Base-by-base conservation (phyloP, 805 yeast genomes). In the Starmerella etchellsii region DNA sequence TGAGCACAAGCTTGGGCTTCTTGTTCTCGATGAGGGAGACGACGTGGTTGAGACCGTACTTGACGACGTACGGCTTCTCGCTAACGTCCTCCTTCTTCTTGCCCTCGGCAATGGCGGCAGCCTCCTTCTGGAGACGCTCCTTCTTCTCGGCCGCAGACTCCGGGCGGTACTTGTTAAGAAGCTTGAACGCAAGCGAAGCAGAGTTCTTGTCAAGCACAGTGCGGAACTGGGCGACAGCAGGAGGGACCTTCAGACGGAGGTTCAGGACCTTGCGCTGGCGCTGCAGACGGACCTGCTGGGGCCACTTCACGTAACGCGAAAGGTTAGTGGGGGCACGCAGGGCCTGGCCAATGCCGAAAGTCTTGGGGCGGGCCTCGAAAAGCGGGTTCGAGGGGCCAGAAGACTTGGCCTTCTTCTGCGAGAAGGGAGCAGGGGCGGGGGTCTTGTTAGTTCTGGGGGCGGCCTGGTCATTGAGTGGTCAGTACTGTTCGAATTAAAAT, bases 41-140 rank as follows among this genome's bases (percentile, higher is more conserved):
- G 73, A 88, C 95, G 73, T 88, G 98, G 87, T 88, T 88, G 64
- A 88, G 76, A 78, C 98, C 98, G 76, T 78, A 88, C 78, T 88
- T 88, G 68, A 88, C 93, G 60, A 74, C 88, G 69, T 74, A 84
- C 62, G 98, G 98, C 78, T 88, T 88, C 67, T 85, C 80, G 59
- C 95, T 84, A 59, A 80, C 95, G 59, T 87, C 96, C 72, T 82
- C 85, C 69, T 82, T 87, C 70, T 83, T 75, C 78, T 87, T 85
- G 69, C 97, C 97, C 65, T 84, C 95, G 52, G 95, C 95, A 63
- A 87, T 77, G 59, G 95, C 97, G 62, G 95, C 95, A 55, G 98
- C 58, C 75, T 91, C 97, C 74, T 82, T 83, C 71, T 91, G 80
- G 64, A 88, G 79, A 76, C 98, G 85, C 75, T 84, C 95, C 79